phyloP scores from a whole-genome alignment of 129 eudicot species.

The Flaveria bidentis region DNA sequence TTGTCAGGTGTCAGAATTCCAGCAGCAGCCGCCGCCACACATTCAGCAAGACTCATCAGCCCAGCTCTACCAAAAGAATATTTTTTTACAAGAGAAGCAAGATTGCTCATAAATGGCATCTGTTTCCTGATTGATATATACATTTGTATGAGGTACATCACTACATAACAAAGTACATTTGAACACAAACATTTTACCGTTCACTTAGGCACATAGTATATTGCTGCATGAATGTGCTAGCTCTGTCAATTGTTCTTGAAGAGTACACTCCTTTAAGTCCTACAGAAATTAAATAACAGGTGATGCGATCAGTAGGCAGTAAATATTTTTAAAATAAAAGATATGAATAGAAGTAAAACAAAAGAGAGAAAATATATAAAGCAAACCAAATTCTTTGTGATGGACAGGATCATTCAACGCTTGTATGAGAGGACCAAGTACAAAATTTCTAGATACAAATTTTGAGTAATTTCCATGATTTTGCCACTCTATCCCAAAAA shows the following conservation, averaged over 20 bases:
- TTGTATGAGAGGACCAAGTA: constrained; percentile 74
- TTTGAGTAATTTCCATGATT: constrained; percentile 54
- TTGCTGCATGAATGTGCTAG: constrained; percentile 56
- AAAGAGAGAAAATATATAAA: constrained; percentile 3
- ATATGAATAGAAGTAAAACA: not conserved
- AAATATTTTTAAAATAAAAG: constrained; percentile 6
- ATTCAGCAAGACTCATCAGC: constrained; percentile 78
- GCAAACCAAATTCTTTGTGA: constrained; percentile 94
- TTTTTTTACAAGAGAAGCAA: constrained; percentile 65
- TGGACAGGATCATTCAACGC: constrained; percentile 96
- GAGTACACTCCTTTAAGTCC: constrained; percentile 82
- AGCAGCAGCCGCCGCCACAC: constrained; percentile 62
- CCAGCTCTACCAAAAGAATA: constrained; percentile 89
- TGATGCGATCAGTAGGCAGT: constrained; percentile 13
- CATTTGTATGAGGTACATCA: not conserved
- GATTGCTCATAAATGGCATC: constrained; percentile 52
- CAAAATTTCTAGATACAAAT: constrained; percentile 63
- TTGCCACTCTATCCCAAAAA: constrained; percentile 80
- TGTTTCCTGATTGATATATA: constrained; percentile 54
- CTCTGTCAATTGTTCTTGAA: constrained; percentile 76
- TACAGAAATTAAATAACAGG: constrained; percentile 30
- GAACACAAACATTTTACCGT: constrained; percentile 47
- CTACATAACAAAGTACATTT: not conserved
- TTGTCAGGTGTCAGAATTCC: constrained; percentile 34
- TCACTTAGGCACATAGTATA: constrained; percentile 54